phyloP scores from a whole-genome alignment of 148 eudicot species.

The Beta vulgaris region DNA sequence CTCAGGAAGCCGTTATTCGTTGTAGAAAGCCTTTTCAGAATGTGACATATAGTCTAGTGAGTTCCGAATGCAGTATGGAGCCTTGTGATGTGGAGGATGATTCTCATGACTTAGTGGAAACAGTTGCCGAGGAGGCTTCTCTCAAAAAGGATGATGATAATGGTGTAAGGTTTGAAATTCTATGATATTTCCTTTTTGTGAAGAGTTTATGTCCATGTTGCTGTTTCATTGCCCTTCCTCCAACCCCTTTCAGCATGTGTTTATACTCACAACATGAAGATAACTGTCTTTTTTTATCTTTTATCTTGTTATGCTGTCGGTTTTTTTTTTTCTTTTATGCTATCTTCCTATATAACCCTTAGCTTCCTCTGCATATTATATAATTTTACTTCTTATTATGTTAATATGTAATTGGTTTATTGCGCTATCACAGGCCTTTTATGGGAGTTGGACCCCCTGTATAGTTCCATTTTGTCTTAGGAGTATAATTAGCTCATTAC shows the following conservation, averaged over 20 bases:
- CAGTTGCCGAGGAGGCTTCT: slow-evolving; percentile 32
- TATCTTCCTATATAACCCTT: background rate
- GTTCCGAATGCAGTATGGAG: slow-evolving; percentile 41
- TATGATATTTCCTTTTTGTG: slow-evolving; percentile 23
- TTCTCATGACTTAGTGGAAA: slow-evolving; percentile 12
- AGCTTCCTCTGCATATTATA: background rate
- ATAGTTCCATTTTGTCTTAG: background rate
- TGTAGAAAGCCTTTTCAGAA: slow-evolving; percentile 33
- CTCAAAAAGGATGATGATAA: slow-evolving; percentile 23
- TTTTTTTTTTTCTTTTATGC: background rate
- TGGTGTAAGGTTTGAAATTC: slow-evolving; percentile 28
- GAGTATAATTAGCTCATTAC: background rate
- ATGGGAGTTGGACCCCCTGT: background rate
- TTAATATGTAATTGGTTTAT: background rate
- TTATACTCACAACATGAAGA: background rate
- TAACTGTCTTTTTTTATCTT: background rate
- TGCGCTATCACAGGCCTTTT: background rate
- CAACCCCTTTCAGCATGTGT: background rate
- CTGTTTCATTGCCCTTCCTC: background rate
- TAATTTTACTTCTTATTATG: background rate
- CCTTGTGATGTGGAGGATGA: slow-evolving; percentile 46
- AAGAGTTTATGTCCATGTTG: background rate
- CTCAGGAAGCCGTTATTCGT: slow-evolving; percentile 22
- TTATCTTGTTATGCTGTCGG: background rate
- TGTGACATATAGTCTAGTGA: slow-evolving; percentile 24